phyloP scores from a whole-genome alignment of 805 yeast genomes.

The Yarrowia divulgata region DNA sequence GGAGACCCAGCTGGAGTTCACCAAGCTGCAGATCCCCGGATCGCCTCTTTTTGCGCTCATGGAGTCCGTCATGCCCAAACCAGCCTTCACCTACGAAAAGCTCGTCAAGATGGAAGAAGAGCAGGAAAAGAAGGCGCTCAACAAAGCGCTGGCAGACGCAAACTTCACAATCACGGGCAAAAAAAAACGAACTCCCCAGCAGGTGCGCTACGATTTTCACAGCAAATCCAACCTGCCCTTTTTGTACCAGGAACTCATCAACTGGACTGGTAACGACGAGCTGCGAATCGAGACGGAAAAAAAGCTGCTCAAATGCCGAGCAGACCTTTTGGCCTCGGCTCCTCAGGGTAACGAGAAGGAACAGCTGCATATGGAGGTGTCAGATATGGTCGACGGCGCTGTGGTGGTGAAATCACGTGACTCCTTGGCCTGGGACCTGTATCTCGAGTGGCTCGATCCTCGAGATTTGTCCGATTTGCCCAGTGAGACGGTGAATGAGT shows the following conservation, averaged over 20 bases:
- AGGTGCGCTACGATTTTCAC: conserved; percentile 58
- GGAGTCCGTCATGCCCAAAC: conserved; percentile 47
- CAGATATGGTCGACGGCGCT: conserved; percentile 72
- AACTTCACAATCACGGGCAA: conserved; percentile 44
- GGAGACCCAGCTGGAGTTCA: conserved; percentile 41
- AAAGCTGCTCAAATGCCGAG: conserved; percentile 61
- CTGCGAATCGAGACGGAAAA: conserved; percentile 67
- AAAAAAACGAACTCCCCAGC: conserved; percentile 45
- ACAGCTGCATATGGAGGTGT: conserved; percentile 54
- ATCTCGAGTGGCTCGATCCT: conserved; percentile 77
- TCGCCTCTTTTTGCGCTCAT: conserved; percentile 46
- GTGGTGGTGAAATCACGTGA: conserved; percentile 69
- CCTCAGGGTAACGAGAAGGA: conserved; percentile 56
- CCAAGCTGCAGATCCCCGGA: conserved; percentile 47
- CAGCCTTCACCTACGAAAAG: conserved; percentile 44
- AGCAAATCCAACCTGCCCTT: conserved; percentile 59
- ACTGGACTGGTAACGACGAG: conserved; percentile 66
- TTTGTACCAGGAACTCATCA: conserved; percentile 64
- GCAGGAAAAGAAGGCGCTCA: conserved; percentile 45
- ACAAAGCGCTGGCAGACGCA: conserved; percentile 43
- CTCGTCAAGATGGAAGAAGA: conserved; percentile 45
- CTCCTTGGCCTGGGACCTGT: conserved; percentile 72
- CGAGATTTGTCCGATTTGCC: conserved; percentile 59
- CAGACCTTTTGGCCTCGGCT: conserved; percentile 52
- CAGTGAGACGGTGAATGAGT: conserved; percentile 56